Percentiles rank a stretch among this genome's conserved stretches.
Conservation (phyloP, 2,329 filamentous ascomycete species). For the Alternaria arbusti region DNA sequence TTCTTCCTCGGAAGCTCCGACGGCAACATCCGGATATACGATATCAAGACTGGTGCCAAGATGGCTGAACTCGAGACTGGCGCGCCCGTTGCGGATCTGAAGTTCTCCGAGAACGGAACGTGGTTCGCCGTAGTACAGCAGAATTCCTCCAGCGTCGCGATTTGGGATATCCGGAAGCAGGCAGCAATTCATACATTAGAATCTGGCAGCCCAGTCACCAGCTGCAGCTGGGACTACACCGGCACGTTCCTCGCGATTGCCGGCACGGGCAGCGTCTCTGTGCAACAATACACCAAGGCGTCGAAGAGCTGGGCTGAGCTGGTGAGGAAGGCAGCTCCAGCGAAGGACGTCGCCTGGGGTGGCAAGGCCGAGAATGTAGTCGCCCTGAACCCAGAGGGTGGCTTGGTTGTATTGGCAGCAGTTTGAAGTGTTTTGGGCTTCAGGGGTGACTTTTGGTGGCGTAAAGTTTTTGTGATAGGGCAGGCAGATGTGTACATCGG, state of each 20-base stretch:
- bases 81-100: slow-evolving; percentile 74
- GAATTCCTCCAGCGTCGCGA: slow-evolving; percentile 76
- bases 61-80: slow-evolving; percentile 73
- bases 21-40: slow-evolving; percentile 86
- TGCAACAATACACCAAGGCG: slow-evolving; percentile 88
- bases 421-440: slow-evolving; percentile 2
- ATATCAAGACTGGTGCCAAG: slow-evolving; percentile 78
- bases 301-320: slow-evolving; percentile 90
- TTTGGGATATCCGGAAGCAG: slow-evolving; percentile 92
- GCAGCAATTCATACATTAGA: slow-evolving; percentile 85
- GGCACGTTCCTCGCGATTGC: slow-evolving; percentile 89
- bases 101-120: slow-evolving; percentile 95
- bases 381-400: slow-evolving; percentile 75
- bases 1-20: slow-evolving; percentile 82
- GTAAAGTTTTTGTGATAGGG: background rate
- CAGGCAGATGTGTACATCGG: background rate
- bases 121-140: slow-evolving; percentile 88
- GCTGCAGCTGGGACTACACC: slow-evolving; percentile 89
- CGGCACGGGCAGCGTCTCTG: slow-evolving; percentile 79
- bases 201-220: slow-evolving; percentile 77
- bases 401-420: slow-evolving; percentile 70
- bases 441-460: background rate
- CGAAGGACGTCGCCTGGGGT: slow-evolving; percentile 79
- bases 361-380: slow-evolving; percentile 75
- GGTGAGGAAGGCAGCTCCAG: slow-evolving; percentile 75